These are phyloP conservation scores for Tuber magnatum DNA, from an alignment of 495 filamentous ascomycete genomes.

Conservation along the genomic window DNA sequence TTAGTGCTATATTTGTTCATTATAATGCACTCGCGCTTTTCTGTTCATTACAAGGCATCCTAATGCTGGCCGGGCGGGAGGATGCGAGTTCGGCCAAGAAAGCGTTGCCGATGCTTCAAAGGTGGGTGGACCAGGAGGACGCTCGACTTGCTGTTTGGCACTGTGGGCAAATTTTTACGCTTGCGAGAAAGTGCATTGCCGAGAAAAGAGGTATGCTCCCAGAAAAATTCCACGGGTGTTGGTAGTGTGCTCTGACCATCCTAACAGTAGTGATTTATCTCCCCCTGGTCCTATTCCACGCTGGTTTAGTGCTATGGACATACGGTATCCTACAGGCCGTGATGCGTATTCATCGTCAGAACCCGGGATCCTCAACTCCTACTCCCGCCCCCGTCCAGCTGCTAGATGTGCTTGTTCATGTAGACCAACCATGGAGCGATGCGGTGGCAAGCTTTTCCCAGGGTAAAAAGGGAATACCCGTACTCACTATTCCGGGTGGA, in stretches of 20 bases:
- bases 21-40: constrained; percentile 1
- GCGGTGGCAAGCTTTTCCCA: neutral
- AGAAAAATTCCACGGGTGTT: neutral
- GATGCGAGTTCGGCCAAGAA: neutral
- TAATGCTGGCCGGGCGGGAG: neutral
- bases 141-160: constrained; percentile 2
- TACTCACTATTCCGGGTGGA: neutral
- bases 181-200: neutral
- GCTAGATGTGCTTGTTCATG: neutral
- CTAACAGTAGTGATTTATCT: neutral
- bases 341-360: constrained; percentile 2
- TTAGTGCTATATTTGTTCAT: constrained; percentile 1
- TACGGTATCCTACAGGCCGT: constrained; percentile 1
- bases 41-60: neutral
- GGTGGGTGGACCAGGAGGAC: neutral
- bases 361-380: neutral
- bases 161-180: neutral
- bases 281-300: neutral
- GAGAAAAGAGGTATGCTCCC: neutral
- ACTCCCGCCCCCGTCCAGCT: neutral
- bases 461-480: neutral
- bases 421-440: constrained; percentile 2
- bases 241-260: neutral
- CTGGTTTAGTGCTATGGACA: neutral
- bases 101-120: neutral